Evolutionary conservation across 2,329 filamentous ascomycete genomes (phyloP).

Genomic region (Didymella segeticola): DNA sequence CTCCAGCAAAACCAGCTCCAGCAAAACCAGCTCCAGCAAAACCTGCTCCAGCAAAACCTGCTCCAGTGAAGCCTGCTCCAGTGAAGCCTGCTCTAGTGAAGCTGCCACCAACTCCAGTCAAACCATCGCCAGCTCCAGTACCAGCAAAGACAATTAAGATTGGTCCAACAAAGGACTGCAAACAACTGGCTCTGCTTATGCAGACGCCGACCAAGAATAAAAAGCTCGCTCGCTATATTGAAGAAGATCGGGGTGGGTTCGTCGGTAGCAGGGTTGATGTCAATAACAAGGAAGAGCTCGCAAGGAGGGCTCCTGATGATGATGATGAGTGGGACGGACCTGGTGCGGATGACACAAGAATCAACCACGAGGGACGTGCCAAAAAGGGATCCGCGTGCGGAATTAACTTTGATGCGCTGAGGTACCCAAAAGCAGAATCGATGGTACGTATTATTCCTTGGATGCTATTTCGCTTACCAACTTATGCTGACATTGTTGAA

Average conservation of each 20-base stretch:
- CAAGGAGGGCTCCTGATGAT: background rate
- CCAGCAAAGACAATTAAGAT: background rate
- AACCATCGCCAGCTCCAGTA: background rate
- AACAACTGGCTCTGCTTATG: constrained; percentile 4
- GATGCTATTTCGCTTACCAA: background rate
- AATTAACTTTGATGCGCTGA: constrained; percentile 2
- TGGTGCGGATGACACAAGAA: background rate
- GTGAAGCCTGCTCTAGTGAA: background rate
- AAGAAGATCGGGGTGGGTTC: background rate
- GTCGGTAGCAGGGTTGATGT: constrained; percentile 2
- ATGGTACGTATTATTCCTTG: constrained; percentile 7
- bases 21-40: background rate
- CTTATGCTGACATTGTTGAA: background rate
- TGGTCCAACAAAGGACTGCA: constrained; percentile 6
- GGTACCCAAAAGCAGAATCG: constrained; percentile 1
- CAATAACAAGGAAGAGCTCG: background rate
- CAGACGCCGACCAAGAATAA: background rate
- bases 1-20: too few relatives aligned
- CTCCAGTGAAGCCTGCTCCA: background rate
- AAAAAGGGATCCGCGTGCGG: constrained; percentile 7
- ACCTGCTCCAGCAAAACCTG: background rate
- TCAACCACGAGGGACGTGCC: background rate
- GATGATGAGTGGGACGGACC: background rate
- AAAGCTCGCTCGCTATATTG: background rate
- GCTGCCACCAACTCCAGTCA: background rate